Conservation (phyloP, 164 flowering plant species). For the Tetracentron sinense region DNA sequence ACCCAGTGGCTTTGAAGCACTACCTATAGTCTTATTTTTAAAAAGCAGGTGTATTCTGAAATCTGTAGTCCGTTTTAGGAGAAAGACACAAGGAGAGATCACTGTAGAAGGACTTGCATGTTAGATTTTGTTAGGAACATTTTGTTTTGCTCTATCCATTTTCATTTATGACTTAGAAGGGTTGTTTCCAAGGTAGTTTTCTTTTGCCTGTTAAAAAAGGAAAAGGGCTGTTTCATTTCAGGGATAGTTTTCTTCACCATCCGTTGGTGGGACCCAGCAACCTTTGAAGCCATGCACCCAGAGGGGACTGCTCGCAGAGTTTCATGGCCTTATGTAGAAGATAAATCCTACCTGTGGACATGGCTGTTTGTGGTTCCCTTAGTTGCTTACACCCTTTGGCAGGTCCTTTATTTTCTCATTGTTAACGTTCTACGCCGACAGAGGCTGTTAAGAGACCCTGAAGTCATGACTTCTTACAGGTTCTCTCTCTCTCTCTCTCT, state of each 20-base stretch:
- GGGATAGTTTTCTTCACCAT: conserved; percentile 93
- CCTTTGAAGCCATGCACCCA: conserved; percentile 85
- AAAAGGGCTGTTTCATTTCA: conserved; percentile 21
- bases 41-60: no score
- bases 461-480: conserved; percentile 99
- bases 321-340: conserved; percentile 92
- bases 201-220: background rate
- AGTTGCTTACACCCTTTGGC: conserved; percentile 82
- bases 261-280: conserved; percentile 92
- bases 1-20: no score
- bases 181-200: background rate
- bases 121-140: background rate
- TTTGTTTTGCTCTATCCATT: background rate
- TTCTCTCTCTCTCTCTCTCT: conserved; percentile 21
- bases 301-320: conserved; percentile 58
- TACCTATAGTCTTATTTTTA: no score
- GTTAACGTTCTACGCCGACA: conserved; percentile 91
- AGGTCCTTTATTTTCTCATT: conserved; percentile 82
- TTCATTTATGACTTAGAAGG: background rate
- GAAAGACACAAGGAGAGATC: no score
- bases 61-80: no score
- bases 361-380: conserved; percentile 94
- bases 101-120: background rate
- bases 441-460: conserved; percentile 87
- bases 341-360: conserved; percentile 59